Evolutionary conservation across 768 basidiomycete genomes (phyloP).

Genomic region (Lactarius quietus): DNA sequence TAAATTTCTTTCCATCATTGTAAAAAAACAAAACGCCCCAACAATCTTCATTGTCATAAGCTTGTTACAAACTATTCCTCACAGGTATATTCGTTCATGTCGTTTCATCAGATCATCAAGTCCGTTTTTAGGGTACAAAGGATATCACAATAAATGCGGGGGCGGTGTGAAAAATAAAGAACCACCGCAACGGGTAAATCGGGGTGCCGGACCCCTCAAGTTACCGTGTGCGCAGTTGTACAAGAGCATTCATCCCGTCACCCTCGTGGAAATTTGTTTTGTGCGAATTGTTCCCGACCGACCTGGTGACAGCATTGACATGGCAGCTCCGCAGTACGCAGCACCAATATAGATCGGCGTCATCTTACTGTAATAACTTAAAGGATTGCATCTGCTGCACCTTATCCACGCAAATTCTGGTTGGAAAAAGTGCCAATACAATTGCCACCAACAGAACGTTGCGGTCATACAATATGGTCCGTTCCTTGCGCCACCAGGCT

Average conservation of each 20-base stretch:
- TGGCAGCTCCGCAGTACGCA: no score
- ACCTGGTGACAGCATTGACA: not conserved
- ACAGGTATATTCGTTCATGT: not conserved
- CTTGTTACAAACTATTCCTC: not conserved
- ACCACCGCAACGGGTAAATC: not conserved
- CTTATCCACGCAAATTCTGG: not conserved
- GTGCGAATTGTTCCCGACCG: not conserved
- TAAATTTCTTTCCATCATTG: not conserved
- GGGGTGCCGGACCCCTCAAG: not conserved
- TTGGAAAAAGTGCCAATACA: not conserved
- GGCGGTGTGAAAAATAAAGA: not conserved
- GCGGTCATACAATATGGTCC: not conserved
- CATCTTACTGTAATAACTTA: no score
- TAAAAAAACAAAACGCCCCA: not conserved
- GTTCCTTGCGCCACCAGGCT: not conserved
- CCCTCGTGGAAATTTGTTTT: not conserved
- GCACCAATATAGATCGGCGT: no score
- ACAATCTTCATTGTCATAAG: not conserved
- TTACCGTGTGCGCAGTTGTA: not conserved
- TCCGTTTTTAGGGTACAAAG: not conserved
- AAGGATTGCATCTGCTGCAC: not conserved
- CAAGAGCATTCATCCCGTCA: not conserved
- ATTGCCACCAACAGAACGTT: not conserved
- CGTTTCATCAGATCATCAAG: not conserved
- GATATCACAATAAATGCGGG: not conserved